Percentiles rank a stretch among this genome's conserved stretches.
Conservation (phyloP, 2,329 filamentous ascomycete genomes). For the Monosporascus sp. region DNA sequence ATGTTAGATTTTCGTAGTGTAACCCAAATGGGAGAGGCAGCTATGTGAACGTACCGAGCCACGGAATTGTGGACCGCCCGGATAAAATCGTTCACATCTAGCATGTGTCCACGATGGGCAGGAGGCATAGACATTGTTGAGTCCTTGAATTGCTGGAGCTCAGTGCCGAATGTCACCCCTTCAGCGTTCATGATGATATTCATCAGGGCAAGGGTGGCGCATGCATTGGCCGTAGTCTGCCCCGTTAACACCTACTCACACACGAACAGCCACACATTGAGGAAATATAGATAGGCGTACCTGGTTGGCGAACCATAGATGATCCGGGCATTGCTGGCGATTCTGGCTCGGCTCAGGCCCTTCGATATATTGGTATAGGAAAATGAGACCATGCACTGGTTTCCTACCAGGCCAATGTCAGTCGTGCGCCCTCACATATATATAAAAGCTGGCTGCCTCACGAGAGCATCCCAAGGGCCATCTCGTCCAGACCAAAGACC, state of each 20-base stretch:
- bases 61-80: constrained; percentile 85
- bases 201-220: constrained; percentile 85
- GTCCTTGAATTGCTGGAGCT: constrained; percentile 66
- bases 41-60: constrained; percentile 47
- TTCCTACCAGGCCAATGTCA: constrained; percentile 40
- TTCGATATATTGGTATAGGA: constrained; percentile 70
- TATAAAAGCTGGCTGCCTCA: constrained; percentile 30
- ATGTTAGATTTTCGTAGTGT: constrained; percentile 3
- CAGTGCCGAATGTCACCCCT: constrained; percentile 60
- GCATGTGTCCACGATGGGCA: constrained; percentile 66
- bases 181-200: constrained; percentile 88
- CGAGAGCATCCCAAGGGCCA: constrained; percentile 58
- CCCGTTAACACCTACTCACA: constrained; percentile 8
- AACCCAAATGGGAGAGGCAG: constrained; percentile 1
- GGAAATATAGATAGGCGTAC: constrained; percentile 34
- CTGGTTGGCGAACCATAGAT: constrained; percentile 94
- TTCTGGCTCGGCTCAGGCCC: constrained; percentile 44
- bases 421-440: not conserved
- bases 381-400: constrained; percentile 80
- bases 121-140: constrained; percentile 65
- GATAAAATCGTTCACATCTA: constrained; percentile 71
- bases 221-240: constrained; percentile 76
- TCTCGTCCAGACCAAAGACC: constrained; percentile 66
- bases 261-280: not conserved
- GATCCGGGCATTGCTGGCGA: constrained; percentile 49